Base-by-base conservation (phyloP, 2,329 filamentous ascomycete species). In the Pseudogymnoascus sp. region DNA sequence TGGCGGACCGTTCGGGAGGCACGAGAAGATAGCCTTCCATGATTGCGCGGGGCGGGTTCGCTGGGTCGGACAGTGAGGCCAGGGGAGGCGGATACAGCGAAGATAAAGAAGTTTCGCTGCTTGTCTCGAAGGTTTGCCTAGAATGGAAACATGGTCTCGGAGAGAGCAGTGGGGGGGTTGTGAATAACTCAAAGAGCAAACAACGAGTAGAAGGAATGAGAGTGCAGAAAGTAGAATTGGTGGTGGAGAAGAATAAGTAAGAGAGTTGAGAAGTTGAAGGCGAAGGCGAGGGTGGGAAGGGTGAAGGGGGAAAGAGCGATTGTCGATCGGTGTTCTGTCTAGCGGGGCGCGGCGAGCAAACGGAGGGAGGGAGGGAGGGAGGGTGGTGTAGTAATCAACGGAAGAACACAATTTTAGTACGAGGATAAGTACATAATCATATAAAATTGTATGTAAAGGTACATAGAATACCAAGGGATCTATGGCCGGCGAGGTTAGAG, bases 21-120 rank as follows among this genome's bases (percentile, higher is more conserved):
- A 80, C 74, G 62, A 78, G 72, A 69, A 84, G 73, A 67, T 75
- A 72, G 18, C 80, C 81, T 69, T 84, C 81, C 80, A 83, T 82
- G 31, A 16, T 64, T 18, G 53, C 38, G 31, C 16, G n/a, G 31
- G 28, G 28, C 28, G 21, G 61, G n/a, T 42, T 38, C 12, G 59
- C 59, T 60, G 46, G 25, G 25, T 4, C 25, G 25, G 49, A 34
- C 12, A 34, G 18, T 9, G 49, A 56, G 49, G 49, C 25, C 49
- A 34, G 28, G 28, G 49, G 43, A 49, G 43, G 43, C 43, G 43
- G 49, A 56, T 34, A 5, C 49, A 56, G 49, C 49, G 49, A 56
- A 56, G 49, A 56, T 34, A 56, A 56, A 56, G 49, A 56, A 56
- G 49, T 34, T 34, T 56, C 46, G 46, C 25, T 56, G 46, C 25